Evolutionary conservation across 2,329 filamentous ascomycete species (phyloP).

Genomic region (Exophiala lecanii-corni): DNA sequence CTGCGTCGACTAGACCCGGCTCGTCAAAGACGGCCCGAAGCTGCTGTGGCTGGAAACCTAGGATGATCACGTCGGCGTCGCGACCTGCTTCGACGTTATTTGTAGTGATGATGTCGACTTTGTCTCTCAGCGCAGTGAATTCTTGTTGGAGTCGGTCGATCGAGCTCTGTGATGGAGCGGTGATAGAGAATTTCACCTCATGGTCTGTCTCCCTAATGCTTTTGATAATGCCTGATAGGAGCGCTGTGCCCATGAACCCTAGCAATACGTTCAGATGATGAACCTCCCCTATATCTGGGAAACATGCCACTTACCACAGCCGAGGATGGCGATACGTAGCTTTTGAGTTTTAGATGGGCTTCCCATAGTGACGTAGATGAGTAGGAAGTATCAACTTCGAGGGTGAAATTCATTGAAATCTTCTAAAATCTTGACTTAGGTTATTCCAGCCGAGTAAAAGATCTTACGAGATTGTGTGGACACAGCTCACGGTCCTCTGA

Average conservation of each 20-base stretch:
- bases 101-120: slow-evolving; percentile 10
- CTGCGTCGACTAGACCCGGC: slow-evolving; percentile 35
- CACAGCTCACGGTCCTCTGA: no score
- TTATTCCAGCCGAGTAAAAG: no score
- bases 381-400: no score
- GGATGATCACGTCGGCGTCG: slow-evolving; percentile 39
- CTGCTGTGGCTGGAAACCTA: slow-evolving; percentile 46
- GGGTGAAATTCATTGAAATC: no score
- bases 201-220: background rate
- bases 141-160: background rate
- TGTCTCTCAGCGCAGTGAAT: background rate
- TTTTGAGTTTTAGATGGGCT: no score
- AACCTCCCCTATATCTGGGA: no score
- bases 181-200: slow-evolving; percentile 6
- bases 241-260: slow-evolving; percentile 13
- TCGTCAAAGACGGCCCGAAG: slow-evolving; percentile 37
- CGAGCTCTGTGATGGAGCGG: slow-evolving; percentile 2
- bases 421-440: no score
- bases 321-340: no score
- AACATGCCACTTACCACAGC: no score
- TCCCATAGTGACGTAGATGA: no score
- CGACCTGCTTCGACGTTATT: slow-evolving; percentile 5
- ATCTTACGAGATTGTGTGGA: no score
- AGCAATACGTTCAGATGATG: no score
- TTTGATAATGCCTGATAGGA: slow-evolving; percentile 7